These are phyloP conservation scores for Nasturtium officinale DNA, from an alignment of 345 rosid species.

Conservation along the genomic window DNA sequence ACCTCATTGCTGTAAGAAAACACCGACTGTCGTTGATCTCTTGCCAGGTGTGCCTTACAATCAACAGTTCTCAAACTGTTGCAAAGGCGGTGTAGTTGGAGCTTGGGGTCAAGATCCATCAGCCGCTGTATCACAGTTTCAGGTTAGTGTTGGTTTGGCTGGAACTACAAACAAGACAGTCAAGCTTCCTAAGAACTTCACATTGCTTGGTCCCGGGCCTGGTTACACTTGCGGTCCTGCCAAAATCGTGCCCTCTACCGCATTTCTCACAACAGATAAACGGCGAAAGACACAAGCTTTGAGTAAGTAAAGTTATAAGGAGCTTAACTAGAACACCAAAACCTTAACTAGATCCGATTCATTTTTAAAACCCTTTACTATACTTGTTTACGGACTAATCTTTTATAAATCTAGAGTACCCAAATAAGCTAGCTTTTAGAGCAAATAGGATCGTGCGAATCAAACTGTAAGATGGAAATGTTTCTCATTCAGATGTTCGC, in stretches of 20 bases:
- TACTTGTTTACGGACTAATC: not conserved
- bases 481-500: not conserved
- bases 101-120: conserved; percentile 86
- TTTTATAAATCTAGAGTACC: not conserved
- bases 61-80: conserved; percentile 75
- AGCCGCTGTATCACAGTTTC: conserved; percentile 73
- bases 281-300: conserved; percentile 79
- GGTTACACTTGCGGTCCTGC: conserved; percentile 94
- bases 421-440: conserved; percentile 12
- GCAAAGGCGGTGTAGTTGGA: conserved; percentile 83
- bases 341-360: not conserved
- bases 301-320: conserved; percentile 49
- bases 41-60: conserved; percentile 83
- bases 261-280: conserved; percentile 62
- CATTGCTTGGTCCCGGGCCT: conserved; percentile 76
- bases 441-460: not conserved
- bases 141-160: conserved; percentile 68
- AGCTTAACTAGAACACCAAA: not conserved
- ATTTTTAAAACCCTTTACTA: not conserved
- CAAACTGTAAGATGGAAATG: not conserved
- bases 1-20: conserved; percentile 86
- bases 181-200: conserved; percentile 86
- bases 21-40: conserved; percentile 72
- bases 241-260: conserved; percentile 65
- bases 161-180: conserved; percentile 87